phyloP scores from a whole-genome alignment of 495 filamentous ascomycete genomes.

The Clavariopsis aquatica region DNA sequence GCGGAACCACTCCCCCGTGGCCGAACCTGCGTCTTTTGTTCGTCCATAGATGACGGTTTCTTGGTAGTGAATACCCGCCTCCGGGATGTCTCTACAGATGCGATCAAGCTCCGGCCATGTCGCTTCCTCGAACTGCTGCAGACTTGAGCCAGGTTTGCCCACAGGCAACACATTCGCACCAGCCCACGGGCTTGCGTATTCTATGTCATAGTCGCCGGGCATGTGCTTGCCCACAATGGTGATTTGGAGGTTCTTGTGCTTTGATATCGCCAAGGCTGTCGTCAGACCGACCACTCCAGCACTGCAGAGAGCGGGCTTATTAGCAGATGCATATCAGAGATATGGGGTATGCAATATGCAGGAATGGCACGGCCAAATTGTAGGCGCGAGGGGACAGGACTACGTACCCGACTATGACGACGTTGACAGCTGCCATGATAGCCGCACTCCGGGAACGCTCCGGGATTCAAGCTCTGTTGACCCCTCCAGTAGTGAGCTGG shows the following conservation, averaged over 20 bases:
- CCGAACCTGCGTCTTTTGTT: conserved; percentile 57
- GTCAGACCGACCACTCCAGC: conserved; percentile 92
- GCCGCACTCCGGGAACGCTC: neutral
- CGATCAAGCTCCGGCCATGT: conserved; percentile 48
- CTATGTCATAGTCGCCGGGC: conserved; percentile 96
- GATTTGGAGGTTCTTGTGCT: conserved; percentile 65
- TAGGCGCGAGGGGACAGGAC: neutral
- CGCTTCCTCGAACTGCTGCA: conserved; percentile 54
- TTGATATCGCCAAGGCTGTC: conserved; percentile 80
- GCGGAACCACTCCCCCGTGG: conserved; percentile 56
- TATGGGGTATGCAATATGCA: neutral
- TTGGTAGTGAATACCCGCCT: conserved; percentile 88
- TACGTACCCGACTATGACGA: conserved; percentile 30
- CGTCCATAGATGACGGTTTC: conserved; percentile 65
- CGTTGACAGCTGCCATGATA: conserved; percentile 12
- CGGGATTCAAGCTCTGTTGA: too few species aligned
- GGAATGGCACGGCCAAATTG: neutral
- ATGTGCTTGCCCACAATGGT: conserved; percentile 93
- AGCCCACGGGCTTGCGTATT: conserved; percentile 95
- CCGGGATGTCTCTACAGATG: conserved; percentile 67
- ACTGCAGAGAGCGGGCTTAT: conserved; percentile 49
- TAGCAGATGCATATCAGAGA: neutral
- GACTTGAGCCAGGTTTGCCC: conserved; percentile 53
- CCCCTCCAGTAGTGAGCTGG: neutral
- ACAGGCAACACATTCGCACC: conserved; percentile 87